Conservation (phyloP, 1,284 basidiomycete genomes). For the Agroathelia rolfsii region DNA sequence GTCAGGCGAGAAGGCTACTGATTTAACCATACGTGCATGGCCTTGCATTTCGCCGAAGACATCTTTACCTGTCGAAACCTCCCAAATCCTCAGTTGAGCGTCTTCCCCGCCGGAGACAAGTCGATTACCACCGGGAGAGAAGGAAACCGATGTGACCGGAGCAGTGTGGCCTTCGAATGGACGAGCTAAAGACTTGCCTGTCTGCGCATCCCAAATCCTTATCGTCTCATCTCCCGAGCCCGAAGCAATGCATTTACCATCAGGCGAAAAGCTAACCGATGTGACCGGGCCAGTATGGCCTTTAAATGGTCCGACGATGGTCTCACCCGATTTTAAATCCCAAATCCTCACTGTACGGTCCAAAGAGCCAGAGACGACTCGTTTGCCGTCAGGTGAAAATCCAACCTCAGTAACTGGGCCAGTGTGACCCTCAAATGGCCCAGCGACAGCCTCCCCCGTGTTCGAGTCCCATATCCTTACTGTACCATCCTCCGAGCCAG, state of each 20-base stretch:
- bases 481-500: constrained; percentile 4
- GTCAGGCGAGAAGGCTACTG: constrained; percentile 12
- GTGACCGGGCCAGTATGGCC: constrained; percentile 18
- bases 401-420: constrained; percentile 6
- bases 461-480: constrained; percentile 7
- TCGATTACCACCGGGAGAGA: constrained; percentile 18
- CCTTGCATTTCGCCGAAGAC: constrained; percentile 8
- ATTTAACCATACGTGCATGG: constrained; percentile 9
- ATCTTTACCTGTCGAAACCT: constrained; percentile 18
- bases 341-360: constrained; percentile 11
- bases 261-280: constrained; percentile 9
- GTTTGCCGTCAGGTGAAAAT: constrained; percentile 10
- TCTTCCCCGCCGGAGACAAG: constrained; percentile 20
- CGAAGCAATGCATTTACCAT: constrained; percentile 10
- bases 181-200: constrained; percentile 13
- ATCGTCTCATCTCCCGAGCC: constrained; percentile 11
- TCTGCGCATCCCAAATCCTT: constrained; percentile 11
- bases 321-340: constrained; percentile 11
- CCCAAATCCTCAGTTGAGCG: constrained; percentile 20
- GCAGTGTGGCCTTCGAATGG: constrained; percentile 12
- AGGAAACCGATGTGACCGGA: constrained; percentile 15
- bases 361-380: constrained; percentile 11
- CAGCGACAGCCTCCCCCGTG: constrained; percentile 4
- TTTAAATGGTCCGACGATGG: constrained; percentile 22
- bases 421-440: constrained; percentile 9